Evolutionary conservation across 768 basidiomycete genomes (phyloP).

Genomic region (Agaricus subrufescens): DNA sequence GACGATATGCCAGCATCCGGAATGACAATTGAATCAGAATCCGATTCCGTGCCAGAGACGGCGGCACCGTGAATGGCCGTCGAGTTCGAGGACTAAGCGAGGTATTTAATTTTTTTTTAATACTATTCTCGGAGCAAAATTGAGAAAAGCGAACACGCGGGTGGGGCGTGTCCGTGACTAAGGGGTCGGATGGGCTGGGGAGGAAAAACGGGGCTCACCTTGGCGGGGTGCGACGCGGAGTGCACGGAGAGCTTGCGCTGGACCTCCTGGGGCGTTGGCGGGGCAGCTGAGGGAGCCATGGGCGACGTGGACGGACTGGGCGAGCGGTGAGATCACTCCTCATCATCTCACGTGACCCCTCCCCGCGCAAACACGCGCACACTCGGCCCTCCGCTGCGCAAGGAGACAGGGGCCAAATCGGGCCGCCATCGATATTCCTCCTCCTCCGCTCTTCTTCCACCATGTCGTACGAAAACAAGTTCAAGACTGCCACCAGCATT

Average conservation of each 20-base stretch:
- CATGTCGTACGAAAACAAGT: constrained; percentile 65
- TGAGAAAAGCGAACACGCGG: too few species aligned
- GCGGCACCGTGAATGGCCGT: constrained; percentile 13
- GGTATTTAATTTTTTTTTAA: too few species aligned
- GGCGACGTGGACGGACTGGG: constrained; percentile 3
- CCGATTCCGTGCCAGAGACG: constrained; percentile 79
- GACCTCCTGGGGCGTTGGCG: constrained; percentile 84
- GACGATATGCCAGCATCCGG: constrained; percentile 38
- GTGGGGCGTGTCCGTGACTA: constrained; percentile 9
- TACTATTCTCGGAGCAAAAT: too few species aligned
- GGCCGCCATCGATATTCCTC: background rate
- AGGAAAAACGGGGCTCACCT: constrained; percentile 24
- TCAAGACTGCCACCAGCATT: constrained; percentile 71
- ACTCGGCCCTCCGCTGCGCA: too few species aligned
- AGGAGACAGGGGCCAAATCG: too few species aligned
- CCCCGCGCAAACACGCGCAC: background rate
- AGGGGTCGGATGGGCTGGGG: constrained; percentile 3
- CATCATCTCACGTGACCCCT: background rate
- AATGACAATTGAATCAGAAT: constrained; percentile 69
- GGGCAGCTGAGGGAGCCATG: constrained; percentile 44
- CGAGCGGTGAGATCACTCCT: background rate
- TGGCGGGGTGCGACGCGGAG: constrained; percentile 45
- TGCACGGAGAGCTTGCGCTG: constrained; percentile 81
- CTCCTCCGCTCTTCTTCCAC: constrained; percentile 13
- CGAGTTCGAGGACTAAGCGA: too few species aligned